A percentile compares a stretch with the other conserved stretches of the same genome.
Evolutionary conservation across 2,329 filamentous ascomycete species (phyloP).

Genomic region (Aspergillus transmontanensis): DNA sequence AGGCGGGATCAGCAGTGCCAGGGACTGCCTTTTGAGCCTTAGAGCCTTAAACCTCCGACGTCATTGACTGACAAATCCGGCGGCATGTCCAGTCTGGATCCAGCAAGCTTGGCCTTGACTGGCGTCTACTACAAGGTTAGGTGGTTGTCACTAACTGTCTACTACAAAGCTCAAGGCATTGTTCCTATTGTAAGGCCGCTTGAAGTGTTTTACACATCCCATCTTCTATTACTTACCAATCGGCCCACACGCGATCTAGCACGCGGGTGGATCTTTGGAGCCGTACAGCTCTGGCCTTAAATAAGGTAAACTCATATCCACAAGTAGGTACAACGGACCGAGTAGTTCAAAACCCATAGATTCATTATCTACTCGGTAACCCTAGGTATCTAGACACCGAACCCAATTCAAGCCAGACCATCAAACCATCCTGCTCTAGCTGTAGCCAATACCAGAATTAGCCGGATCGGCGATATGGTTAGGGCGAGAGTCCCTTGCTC

Average conservation of each 20-base stretch:
- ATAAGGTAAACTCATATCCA: not conserved
- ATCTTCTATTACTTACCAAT: not conserved
- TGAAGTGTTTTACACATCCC: not conserved
- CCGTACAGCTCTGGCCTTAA: not conserved
- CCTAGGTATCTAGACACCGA: constrained; percentile 18
- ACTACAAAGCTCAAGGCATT: not conserved
- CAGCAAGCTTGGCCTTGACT: not conserved
- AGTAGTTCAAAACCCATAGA: constrained; percentile 13
- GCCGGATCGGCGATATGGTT: not conserved
- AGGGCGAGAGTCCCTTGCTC: not conserved
- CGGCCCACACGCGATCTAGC: not conserved
- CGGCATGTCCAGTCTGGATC: not conserved
- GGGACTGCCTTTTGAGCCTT: not conserved
- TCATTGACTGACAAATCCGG: constrained; percentile 30
- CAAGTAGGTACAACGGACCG: not conserved
- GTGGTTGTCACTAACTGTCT: not conserved
- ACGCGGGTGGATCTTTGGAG: not conserved
- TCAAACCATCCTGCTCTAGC: constrained; percentile 18
- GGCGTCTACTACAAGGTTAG: not conserved
- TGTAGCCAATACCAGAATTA: constrained; percentile 8
- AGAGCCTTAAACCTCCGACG: constrained; percentile 27
- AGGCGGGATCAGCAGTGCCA: constrained; percentile 12
- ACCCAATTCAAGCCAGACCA: constrained; percentile 16
- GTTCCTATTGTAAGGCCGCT: not conserved
- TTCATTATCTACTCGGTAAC: constrained; percentile 26